Evolutionary conservation across 75 land plant genomes (phyloP), one percentile per base, ranked within the genome.

Genomic region (Chamaecyparis obtusa): DNA sequence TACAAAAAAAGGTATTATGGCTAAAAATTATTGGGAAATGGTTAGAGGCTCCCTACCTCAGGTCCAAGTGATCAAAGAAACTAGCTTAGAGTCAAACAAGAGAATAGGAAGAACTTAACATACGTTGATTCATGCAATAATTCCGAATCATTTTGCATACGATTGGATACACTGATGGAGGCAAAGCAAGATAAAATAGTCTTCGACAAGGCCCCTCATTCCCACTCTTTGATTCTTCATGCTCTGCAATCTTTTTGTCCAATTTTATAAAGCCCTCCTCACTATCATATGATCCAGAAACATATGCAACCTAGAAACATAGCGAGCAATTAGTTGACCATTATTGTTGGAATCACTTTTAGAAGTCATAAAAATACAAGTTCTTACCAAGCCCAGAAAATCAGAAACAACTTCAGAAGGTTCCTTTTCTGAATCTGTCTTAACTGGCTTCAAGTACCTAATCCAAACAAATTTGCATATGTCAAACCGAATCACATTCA

Each of bases 111-210:
- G 16, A 51, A 81, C 44, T 81, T 81, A 81, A 81, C 90, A 24
- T 83, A 92, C 98, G 80, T 87, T 91, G 89, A 90, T 96, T 97
- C 96, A 95, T 97, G 93, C 98, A 96, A 67, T 86, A 88, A 24
- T 89, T 75, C 77, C 90, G 92, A 57, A 97, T 94, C 99, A 95
- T 95, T 88, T 86, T 91, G 92, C 93, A 95, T 75, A 95, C 99
- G 87, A 91, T 87, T 64, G 97, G 99, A 90, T 97, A 97, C 30
- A 96, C 96, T 83, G 99, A 97, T 84, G 99, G 99, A 83, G 99
- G 99, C 44, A 97, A 92, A 86, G 99, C 99, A 84, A 97, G 91
- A 88, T 97, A 97, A 87, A 97, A 96, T 83, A 97, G 93, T 54
- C 99, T 92, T 24, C 98, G 88, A 44, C 97, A 92, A 39, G 92